Evolutionary conservation across 345 rosid species (phyloP).

Genomic region (Bruguiera gymnorhiza): DNA sequence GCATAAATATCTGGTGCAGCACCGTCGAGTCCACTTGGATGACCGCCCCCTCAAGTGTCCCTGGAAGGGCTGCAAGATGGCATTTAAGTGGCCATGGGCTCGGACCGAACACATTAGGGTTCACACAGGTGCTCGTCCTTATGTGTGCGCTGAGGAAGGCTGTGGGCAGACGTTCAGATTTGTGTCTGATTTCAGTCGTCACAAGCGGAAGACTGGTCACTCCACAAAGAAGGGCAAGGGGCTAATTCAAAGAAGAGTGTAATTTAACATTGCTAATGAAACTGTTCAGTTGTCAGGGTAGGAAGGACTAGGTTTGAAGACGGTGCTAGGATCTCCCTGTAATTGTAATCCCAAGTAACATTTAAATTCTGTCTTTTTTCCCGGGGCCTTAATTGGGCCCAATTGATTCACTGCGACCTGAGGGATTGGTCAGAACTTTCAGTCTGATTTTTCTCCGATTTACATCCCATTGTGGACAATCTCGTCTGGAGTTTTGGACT

Average conservation of each 20-base stretch:
- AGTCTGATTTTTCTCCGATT: not conserved
- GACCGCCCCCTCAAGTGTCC: slow-evolving; percentile 99
- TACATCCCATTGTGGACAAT: not conserved
- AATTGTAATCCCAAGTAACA: slow-evolving; percentile 29
- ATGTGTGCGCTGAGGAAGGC: slow-evolving; percentile 68
- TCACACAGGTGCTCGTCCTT: slow-evolving; percentile 97
- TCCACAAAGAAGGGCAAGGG: slow-evolving; percentile 47
- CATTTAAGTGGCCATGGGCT: slow-evolving; percentile 99
- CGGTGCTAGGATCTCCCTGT: slow-evolving; percentile 28
- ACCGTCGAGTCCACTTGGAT: slow-evolving; percentile 73
- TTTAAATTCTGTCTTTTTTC: not conserved
- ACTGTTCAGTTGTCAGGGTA: slow-evolving; percentile 30
- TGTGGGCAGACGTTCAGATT: slow-evolving; percentile 93
- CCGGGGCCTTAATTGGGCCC: slow-evolving; percentile 19
- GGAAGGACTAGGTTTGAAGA: slow-evolving; percentile 18
- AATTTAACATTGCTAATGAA: slow-evolving; percentile 39
- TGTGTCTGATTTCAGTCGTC: slow-evolving; percentile 94
- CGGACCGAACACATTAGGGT: slow-evolving; percentile 92
- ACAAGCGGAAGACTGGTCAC: slow-evolving; percentile 94
- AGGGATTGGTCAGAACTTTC: slow-evolving; percentile 15
- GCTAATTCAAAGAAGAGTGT: slow-evolving; percentile 10
- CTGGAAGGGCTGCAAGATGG: slow-evolving; percentile 97
- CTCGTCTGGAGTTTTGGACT: not conserved
- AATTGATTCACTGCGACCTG: slow-evolving; percentile 16
- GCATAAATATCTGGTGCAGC: slow-evolving; percentile 95